Evolutionary conservation across 495 filamentous ascomycete species (phyloP), one percentile per base, ranked within the genome.

Genomic region (Trichoderma gamsii): DNA sequence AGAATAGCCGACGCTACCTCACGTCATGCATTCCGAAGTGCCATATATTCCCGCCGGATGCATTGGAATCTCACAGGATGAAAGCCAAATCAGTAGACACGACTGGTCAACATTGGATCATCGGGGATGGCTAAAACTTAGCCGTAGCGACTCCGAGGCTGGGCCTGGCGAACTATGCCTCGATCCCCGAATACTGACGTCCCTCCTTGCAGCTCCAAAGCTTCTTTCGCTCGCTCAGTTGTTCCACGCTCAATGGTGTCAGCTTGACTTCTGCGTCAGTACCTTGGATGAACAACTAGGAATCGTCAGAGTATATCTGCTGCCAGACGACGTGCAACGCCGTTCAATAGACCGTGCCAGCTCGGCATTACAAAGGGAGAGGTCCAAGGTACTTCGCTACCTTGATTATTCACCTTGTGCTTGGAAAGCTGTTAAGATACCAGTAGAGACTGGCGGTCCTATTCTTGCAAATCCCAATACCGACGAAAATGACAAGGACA

Each of bases 311-410:
- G 76, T 95, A 0, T 91, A 88, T 70, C 72, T 91, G 12, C 80
- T 92, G 12, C 87, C 90, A 13, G 85, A 88, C 61, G 87, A 92
- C 79, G 79, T 89, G 8, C 81, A 84, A 18, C 82, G 87, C 49
- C 72, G 74, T 25, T 68, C 72, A 18, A 76, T 87, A n/a, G 74
- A 77, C 9, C 79, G 84, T 1, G 73, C 77, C 3, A 78, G 83
- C 65, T 56, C 70, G 11, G 68, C 70, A 21, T 69, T 87, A 1
- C 77, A 80, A 49, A 82, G 78, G 51, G 74, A 78, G n/a, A 76
- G 87, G 7, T 76, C 79, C 44, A 63, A 66, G 1, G 73, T 93
- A 4, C 78, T 93, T 74, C 72, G 77, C 4, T 78, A 67, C 21
- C 71, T 92, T 11, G 87, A 94, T 70, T 80, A 73, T 44, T 89